Evolutionary conservation across 2,329 filamentous ascomycete genomes (phyloP), one percentile per base, ranked within the genome.

Genomic region (Neodidymelliopsis sp.): DNA sequence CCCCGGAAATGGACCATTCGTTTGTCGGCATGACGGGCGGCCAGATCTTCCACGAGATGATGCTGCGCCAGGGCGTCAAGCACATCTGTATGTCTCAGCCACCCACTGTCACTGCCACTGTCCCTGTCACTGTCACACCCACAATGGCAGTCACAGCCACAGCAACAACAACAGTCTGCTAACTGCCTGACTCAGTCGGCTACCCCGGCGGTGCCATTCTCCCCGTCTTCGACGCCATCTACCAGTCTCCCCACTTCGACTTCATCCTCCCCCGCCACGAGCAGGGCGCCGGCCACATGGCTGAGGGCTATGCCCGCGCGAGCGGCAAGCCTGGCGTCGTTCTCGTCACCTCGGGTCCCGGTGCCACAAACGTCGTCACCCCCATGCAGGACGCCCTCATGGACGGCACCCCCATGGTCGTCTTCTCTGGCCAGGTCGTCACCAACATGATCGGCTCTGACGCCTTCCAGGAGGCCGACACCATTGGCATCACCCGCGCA

Each of bases 41-140:
- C 70, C 88, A 97, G 75, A 97, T 97, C 65, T 96, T 97, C 76
- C 92, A 97, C 75, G 93, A 97, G 78, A 97, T 97, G 93, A 97
- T 99, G 92, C 82, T 96, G 54, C 84, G 93, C 69, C 89, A 93
- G 65, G 84, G 81, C 63, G 93, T 99, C 47, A 94, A 97, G 79
- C 91, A 97, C 74, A 84, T 97, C 69, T 97, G 91, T 96, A 81
- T 71, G 90, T 87, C 44, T 34, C 23, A 13, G 27, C 25, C 41
- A 19, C 16, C 29, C 43, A 36, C 40, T 36, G 41, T 55, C 43
- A 27, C 34, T 30, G 37, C 27, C 28, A 31, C 28, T 35, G n/a
- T 11, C 16, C 4, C 16, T 12, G 37, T 22, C 39, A 8, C 20
- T 31, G 8, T 7, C 15, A 12, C 29, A 16, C 29, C 7, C 11